A percentile compares a stretch with the other conserved stretches of the same genome.
phyloP scores from a whole-genome alignment of 1,284 basidiomycete genomes.

The Neonothopanus nambi region DNA sequence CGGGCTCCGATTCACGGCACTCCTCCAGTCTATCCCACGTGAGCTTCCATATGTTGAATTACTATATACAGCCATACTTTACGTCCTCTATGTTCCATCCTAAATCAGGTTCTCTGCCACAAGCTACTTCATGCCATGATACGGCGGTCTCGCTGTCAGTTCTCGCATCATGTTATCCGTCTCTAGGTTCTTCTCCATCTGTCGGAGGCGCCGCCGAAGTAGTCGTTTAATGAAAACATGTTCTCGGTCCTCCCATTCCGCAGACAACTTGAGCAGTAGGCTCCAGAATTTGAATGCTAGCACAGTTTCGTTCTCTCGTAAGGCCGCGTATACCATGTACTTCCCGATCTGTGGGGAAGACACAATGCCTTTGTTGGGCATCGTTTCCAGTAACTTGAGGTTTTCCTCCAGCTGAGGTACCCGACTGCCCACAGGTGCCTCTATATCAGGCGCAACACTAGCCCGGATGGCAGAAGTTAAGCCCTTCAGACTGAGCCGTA shows the following conservation, averaged over 20 bases:
- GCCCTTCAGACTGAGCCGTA: constrained; percentile 45
- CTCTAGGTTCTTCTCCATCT: constrained; percentile 26
- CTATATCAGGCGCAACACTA: constrained; percentile 31
- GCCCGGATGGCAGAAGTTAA: constrained; percentile 49
- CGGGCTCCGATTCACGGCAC: constrained; percentile 9
- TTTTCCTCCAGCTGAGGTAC: constrained; percentile 39
- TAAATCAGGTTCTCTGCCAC: not conserved
- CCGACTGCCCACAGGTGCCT: constrained; percentile 22
- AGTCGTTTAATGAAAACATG: constrained; percentile 41
- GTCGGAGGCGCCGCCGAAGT: constrained; percentile 30
- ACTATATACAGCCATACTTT: not conserved
- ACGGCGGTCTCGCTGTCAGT: constrained; percentile 5
- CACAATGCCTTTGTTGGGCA: constrained; percentile 35
- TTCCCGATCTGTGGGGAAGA: constrained; percentile 47
- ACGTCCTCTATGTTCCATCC: not conserved
- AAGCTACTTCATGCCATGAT: constrained; percentile 1
- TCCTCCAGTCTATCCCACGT: constrained; percentile 13
- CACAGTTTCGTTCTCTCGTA: constrained; percentile 46
- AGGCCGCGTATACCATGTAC: constrained; percentile 49
- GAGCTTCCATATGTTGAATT: not conserved
- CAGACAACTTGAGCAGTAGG: constrained; percentile 43
- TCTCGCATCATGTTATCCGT: not conserved
- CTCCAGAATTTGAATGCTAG: constrained; percentile 65
- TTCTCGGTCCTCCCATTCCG: constrained; percentile 49
- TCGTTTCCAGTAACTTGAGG: constrained; percentile 42